Evolutionary conservation across 2,329 filamentous ascomycete genomes (phyloP), one percentile per base, ranked within the genome.

Genomic region (Torrubiella hemipterigena): DNA sequence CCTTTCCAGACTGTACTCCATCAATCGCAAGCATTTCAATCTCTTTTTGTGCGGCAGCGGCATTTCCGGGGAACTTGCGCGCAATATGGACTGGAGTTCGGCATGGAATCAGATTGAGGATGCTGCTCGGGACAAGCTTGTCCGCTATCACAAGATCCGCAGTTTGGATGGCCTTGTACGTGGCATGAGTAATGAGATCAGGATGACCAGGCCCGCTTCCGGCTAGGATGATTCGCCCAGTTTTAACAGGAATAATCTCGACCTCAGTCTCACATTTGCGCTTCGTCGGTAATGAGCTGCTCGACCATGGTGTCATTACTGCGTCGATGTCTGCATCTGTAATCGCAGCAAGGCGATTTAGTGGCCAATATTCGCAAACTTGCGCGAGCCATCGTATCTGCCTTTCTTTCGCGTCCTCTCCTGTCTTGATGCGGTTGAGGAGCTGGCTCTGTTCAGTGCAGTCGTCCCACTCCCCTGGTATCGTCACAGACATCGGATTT

Each of bases 301-400:
- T 47, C 6, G 66, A 59, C 46, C 93, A 94, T 2, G 82, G 76
- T 39, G 70, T 62, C n/a, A 96, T 65, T 1, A 96, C 73, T 10
- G 61, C 55, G 11, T 83, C 74, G 6, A 95, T 76, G 43, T 95
- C 87, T 7, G 69, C 68, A 45, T 94, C 84, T 4, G 71, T 78
- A 39, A 96, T 79, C 20, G 69, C 67, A 7, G 86, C 84, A 2
- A 98, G 69, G 13, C 82, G 73, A 39, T 77, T 77, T 16, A 98
- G 66, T 2, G 91, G 87, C 89, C 91, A 96, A 58, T 98, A 98
- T 61, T 98, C 91, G 65, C 91, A 96, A 30, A 96, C 85, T 52
- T 98, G 91, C 12, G 81, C 74, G 1, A 98, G 65, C 91, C 91
- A 98, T 34, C 91, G 73, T 65, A 93, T 86, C 30, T 89, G 71